Percentiles rank a stretch among this genome's conserved stretches.
Evolutionary conservation across 352 stramenopile species (phyloP).

Genomic region (Phytophthora tentaculata): DNA sequence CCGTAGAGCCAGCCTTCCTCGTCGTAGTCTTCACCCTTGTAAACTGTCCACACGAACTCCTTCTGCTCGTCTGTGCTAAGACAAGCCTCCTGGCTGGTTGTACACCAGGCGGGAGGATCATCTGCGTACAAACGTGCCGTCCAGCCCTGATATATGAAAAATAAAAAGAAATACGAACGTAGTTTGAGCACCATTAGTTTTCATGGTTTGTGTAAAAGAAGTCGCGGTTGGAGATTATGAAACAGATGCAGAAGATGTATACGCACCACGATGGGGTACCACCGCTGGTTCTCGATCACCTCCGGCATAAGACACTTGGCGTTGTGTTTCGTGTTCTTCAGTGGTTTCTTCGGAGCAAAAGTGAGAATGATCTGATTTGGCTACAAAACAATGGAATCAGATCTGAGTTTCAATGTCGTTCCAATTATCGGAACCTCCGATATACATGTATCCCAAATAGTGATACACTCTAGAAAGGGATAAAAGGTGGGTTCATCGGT

Average conservation of each 20-base stretch:
- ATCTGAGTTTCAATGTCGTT: too few relatives aligned
- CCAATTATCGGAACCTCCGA: too few relatives aligned
- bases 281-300: conserved; percentile 90
- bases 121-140: conserved; percentile 68
- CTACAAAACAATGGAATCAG: too few relatives aligned
- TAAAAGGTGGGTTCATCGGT: too few relatives aligned
- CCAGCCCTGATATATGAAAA: conserved; percentile 60
- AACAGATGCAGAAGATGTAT: conserved; percentile 16
- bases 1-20: conserved; percentile 88
- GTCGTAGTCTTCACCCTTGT: conserved; percentile 87
- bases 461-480: too few relatives aligned
- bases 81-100: conserved; percentile 45
- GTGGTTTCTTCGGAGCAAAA: background rate
- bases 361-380: too few relatives aligned
- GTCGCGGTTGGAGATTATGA: background rate
- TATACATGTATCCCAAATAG: too few relatives aligned
- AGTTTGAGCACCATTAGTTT: conserved; percentile 2
- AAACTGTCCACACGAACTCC: conserved; percentile 77
- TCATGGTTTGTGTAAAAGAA: background rate
- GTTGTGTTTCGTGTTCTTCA: conserved; percentile 2
- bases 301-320: conserved; percentile 47
- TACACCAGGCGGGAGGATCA: conserved; percentile 78
- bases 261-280: conserved; percentile 79
- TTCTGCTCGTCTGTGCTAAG: conserved; percentile 62
- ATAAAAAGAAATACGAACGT: too few relatives aligned